phyloP scores from a whole-genome alignment of 768 basidiomycete genomes.

The Steccherinum ochraceum region DNA sequence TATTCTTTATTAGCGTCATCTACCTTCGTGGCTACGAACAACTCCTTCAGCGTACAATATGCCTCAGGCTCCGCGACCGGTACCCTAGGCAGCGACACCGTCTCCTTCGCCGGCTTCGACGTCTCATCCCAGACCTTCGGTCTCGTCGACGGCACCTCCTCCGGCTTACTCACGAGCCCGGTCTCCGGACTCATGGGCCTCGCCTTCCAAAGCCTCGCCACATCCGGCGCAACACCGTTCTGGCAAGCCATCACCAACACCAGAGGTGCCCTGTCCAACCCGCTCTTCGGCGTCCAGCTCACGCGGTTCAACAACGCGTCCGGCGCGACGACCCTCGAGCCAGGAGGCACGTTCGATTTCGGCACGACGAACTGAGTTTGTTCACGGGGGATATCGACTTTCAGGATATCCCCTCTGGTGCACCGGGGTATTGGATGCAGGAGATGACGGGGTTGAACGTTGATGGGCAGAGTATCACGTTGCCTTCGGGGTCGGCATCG shows the following conservation, averaged over 20 bases:
- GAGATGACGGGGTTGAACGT: constrained; percentile 53
- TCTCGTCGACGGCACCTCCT: constrained; percentile 47
- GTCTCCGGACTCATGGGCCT: constrained; percentile 92
- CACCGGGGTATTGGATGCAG: constrained; percentile 80
- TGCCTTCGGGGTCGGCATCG: constrained; percentile 41
- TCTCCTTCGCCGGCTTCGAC: constrained; percentile 87
- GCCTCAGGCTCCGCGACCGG: constrained; percentile 79
- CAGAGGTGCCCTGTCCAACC: constrained; percentile 51
- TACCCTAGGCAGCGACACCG: constrained; percentile 59
- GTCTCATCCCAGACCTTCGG: constrained; percentile 78
- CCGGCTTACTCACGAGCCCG: constrained; percentile 55
- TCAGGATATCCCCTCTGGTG: constrained; percentile 47
- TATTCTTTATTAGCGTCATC: constrained; percentile 41
- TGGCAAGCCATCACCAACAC: constrained; percentile 73
- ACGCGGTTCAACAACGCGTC: constrained; percentile 42
- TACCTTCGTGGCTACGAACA: constrained; percentile 50
- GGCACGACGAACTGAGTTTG: constrained; percentile 54
- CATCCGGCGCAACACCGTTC: constrained; percentile 70
- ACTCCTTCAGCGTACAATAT: constrained; percentile 66
- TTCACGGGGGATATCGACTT: constrained; percentile 87
- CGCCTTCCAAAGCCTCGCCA: constrained; percentile 68
- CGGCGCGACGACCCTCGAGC: constrained; percentile 38
- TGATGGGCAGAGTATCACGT: constrained; percentile 43
- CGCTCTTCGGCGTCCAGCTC: constrained; percentile 81
- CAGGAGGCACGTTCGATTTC: constrained; percentile 69